These are phyloP conservation scores for Rheum nobile DNA, from an alignment of 148 eudicot species.

Conservation along the genomic window DNA sequence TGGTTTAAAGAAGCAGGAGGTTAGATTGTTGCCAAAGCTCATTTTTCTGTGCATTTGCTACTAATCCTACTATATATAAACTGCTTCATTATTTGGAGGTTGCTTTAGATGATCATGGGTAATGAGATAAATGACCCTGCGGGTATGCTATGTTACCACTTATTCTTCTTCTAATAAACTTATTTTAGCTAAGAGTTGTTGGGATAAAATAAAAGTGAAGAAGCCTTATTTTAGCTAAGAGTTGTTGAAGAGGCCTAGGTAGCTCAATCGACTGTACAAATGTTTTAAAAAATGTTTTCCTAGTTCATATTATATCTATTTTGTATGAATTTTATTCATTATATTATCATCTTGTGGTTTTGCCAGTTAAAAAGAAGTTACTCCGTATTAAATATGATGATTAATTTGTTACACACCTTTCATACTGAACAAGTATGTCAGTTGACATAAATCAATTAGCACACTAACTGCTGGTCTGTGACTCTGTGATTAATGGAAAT, in stretches of 20 bases:
- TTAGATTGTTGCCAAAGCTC: conserved; percentile 25
- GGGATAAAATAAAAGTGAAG: neutral
- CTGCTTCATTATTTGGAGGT: neutral
- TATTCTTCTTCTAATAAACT: too few species aligned
- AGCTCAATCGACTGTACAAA: neutral
- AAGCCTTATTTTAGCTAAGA: neutral
- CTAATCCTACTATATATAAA: neutral
- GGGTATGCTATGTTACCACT: neutral
- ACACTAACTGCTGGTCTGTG: neutral
- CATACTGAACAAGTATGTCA: neutral
- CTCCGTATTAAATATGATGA: neutral
- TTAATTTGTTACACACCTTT: neutral
- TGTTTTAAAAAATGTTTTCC: neutral
- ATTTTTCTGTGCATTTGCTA: conserved; percentile 9
- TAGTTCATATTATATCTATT: neutral
- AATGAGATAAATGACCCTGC: neutral
- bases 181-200: neutral
- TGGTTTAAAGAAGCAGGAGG: conserved; percentile 67
- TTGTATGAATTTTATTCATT: neutral
- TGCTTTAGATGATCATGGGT: neutral
- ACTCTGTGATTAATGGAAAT: neutral
- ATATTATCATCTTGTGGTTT: neutral
- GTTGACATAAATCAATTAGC: neutral
- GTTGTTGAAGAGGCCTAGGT: neutral
- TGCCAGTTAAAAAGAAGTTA: neutral